Evolutionary conservation across 306 rosid genomes (phyloP), one percentile per base, ranked within the genome.

Genomic region (Abrus precatorius): DNA sequence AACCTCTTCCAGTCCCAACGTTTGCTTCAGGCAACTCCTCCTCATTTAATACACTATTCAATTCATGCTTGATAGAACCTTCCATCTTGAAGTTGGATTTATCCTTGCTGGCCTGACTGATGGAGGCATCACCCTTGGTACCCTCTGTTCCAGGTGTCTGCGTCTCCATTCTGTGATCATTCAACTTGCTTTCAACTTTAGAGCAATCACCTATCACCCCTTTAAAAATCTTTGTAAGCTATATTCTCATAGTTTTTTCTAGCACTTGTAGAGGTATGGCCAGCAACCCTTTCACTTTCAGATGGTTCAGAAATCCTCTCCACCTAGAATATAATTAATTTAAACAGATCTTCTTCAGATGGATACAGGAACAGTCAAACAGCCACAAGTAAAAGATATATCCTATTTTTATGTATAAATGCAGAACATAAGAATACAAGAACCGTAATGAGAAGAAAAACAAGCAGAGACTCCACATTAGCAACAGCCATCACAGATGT

Each of bases 281-380:
- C 74, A 56, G 79, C 82, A 67, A 65, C 50, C 72, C 49, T 85
- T 77, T 82, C 84, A 80, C 72, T 71, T 76, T 82, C 63, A 33
- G 85, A 81, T 7, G 32, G 83, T 78, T 87, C 85, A n/a, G 80
- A 90, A 80, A 92, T 90, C 87, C 78, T 87, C 86, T 88, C 89
- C 52, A 81, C 89, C 87, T 88, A 74, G 78, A 87, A 82, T 70
- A 86, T 81, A 48, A 84, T 83, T 84, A 92, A 79, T 82, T 86
- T 87, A 52, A 82, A 36, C 49, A 82, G 78, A 83, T 85, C 90
- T 86, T 85, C 93, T 86, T 91, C 90, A 74, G 92, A 91, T 72
- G 92, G 92, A 90, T 91, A 73, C 87, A 90, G 84, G 84, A 92
- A 87, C 89, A 85, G 94, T 86, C 74, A 84, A 92, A 87, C 89